Evolutionary conservation across 2,329 filamentous ascomycete genomes (phyloP), one percentile per base, ranked within the genome.

Genomic region (Graphiopsis chlorocephala): DNA sequence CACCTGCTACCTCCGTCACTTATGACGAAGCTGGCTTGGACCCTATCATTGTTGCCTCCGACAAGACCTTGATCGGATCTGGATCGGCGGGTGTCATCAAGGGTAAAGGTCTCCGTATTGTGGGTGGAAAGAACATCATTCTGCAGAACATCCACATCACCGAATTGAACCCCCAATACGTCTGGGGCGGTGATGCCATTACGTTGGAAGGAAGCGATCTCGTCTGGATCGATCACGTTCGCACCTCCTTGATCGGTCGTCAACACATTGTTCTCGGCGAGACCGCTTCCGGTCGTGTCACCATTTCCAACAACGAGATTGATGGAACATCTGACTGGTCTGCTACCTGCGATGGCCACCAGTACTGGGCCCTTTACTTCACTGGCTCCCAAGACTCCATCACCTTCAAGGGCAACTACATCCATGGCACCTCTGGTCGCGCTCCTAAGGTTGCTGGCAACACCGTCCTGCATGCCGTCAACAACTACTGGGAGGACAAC

Each of bases 281-380:
- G 72, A 71, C 74, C 3, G 81, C 84, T 59, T 82, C 80, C 70
- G 81, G 80, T 73, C 83, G 83, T 52, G 83, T 88, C 23, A 86
- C 85, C 29, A 82, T 88, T 73, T 85, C 85, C 69, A 87, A 88
- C 81, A 80, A 73, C 76, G 83, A 85, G 72, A 83, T 88, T 69
- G 82, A 88, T 71, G 86, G 86, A 53, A 72, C 73, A 26, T 81
- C 81, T 35, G 73, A 76, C 20, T 88, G 80, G 78, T 87, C 84
- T 12, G 82, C 86, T 4, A 84, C 81, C 55, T 88, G 86, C 75
- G 79, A 88, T 71, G 80, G 78, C 47, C 80, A 85, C 74, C 84
- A 86, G 76, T 87, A 88, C 82, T 88, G 86, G 84, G 81, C 76
- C 31, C 74, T 87, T 68, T 86, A 85, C 78, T 79, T 88, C 57